A percentile compares a stretch with the other conserved stretches of the same genome.
Evolutionary conservation across 441 rosid genomes (phyloP).

Genomic region (Dalechampia spathulata): DNA sequence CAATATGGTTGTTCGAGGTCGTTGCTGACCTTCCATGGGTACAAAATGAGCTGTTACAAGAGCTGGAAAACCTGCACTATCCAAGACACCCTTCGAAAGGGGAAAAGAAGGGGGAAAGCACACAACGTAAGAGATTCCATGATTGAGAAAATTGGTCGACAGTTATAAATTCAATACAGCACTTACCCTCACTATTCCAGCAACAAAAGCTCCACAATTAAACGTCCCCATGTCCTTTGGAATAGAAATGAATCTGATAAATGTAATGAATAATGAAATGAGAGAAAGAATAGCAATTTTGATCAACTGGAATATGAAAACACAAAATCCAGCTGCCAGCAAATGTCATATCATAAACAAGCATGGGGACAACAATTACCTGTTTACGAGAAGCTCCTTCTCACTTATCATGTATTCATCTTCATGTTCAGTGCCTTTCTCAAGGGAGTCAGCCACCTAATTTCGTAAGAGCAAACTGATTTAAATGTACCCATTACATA

Average conservation of each 20-base stretch:
- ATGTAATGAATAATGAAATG: background rate
- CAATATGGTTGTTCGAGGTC: constrained; percentile 89
- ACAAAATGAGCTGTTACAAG: constrained; percentile 98
- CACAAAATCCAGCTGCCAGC: constrained; percentile 1
- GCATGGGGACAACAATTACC: constrained; percentile 29
- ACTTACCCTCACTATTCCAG: constrained; percentile 90
- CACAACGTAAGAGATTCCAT: constrained; percentile 17
- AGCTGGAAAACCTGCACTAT: constrained; percentile 87
- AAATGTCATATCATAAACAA: constrained; percentile 6
- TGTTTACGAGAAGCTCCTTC: constrained; percentile 92
- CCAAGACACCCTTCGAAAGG: constrained; percentile 75
- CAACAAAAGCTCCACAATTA: constrained; percentile 96
- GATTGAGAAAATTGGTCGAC: constrained; percentile 4
- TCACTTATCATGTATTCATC: constrained; percentile 99
- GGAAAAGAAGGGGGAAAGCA: background rate
- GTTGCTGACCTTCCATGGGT: constrained; percentile 92
- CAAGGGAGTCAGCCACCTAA: constrained; percentile 97
- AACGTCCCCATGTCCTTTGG: constrained; percentile 99
- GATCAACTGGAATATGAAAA: constrained; percentile 13
- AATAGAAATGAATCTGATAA: constrained; percentile 75
- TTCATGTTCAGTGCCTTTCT: constrained; percentile 98
- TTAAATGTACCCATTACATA: background rate
- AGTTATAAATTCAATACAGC: background rate
- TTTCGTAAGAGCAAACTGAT: constrained; percentile 5
- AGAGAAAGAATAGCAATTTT: background rate